Conservation (phyloP, 345 rosid genomes). For the Triadica sebifera region DNA sequence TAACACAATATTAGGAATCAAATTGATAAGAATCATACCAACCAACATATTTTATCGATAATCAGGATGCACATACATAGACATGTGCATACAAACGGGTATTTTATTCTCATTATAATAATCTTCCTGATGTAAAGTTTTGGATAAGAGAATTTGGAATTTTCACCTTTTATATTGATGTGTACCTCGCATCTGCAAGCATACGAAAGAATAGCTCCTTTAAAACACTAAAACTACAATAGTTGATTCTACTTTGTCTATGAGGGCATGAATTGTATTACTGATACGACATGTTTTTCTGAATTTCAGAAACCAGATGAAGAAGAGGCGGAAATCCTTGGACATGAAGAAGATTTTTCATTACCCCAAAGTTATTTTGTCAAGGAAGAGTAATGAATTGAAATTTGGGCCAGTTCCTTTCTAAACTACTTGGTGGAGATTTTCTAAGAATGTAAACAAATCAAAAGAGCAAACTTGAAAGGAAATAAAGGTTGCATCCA, state of each 20-base stretch:
- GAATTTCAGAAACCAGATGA: constrained; percentile 79
- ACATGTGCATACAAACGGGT: background rate
- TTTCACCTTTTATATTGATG: background rate
- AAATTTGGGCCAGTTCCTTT: constrained; percentile 9
- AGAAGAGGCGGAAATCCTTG: constrained; percentile 73
- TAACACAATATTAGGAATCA: background rate
- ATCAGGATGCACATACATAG: background rate
- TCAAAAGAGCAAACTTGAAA: constrained; percentile 17
- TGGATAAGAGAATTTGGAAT: background rate
- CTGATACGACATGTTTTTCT: background rate
- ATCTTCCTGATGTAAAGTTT: background rate
- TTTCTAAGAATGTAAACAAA: constrained; percentile 14
- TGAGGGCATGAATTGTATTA: background rate
- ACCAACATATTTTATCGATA: background rate
- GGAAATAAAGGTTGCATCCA: constrained; percentile 12
- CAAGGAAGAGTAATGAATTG: constrained; percentile 62
- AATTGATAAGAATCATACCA: background rate
- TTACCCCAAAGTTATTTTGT: constrained; percentile 82
- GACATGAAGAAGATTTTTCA: constrained; percentile 84
- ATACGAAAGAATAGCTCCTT: background rate
- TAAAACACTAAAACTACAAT: background rate
- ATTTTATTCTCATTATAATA: background rate
- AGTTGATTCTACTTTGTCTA: background rate
- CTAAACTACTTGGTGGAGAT: background rate
- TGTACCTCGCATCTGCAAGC: background rate